phyloP scores from a whole-genome alignment of 73 alveolate species.

The Blepharisma japonicum region DNA sequence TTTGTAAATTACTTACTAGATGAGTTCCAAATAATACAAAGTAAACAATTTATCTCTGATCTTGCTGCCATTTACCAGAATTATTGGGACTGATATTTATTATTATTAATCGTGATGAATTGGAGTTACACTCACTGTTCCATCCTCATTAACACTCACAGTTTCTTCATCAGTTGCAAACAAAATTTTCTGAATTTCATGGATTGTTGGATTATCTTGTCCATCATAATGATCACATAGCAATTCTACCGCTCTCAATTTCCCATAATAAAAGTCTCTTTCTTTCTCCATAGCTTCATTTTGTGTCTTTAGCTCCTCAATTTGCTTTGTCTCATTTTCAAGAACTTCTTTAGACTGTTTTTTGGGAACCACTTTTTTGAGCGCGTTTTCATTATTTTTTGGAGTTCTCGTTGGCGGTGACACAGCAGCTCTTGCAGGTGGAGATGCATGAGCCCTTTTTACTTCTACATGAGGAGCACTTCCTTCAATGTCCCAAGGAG shows the following conservation, averaged over 20 bases:
- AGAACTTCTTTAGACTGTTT: constrained; percentile 39
- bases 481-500: constrained; percentile 29
- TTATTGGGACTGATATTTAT: too few relatives aligned
- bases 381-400: constrained; percentile 37
- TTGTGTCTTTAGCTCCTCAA: constrained; percentile 54
- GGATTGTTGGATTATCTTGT: neutral
- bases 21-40: too few relatives aligned
- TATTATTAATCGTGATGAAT: too few relatives aligned
- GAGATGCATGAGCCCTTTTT: constrained; percentile 25
- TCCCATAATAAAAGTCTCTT: constrained; percentile 82
- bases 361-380: constrained; percentile 37
- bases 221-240: constrained; percentile 46
- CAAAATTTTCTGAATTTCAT: constrained; percentile 47
- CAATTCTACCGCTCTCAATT: constrained; percentile 81
- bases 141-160: neutral
- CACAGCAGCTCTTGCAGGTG: neutral
- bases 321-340: constrained; percentile 42
- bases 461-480: constrained; percentile 28
- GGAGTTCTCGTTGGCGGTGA: constrained; percentile 41
- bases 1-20: too few relatives aligned
- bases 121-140: neutral
- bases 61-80: too few relatives aligned
- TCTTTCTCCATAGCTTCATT: constrained; percentile 79
- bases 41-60: too few relatives aligned
- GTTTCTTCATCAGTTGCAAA: constrained; percentile 68